Percentiles rank a stretch among this genome's conserved stretches.
Conservation (phyloP, 352 stramenopile species). For the Phytophthora nicotianae region DNA sequence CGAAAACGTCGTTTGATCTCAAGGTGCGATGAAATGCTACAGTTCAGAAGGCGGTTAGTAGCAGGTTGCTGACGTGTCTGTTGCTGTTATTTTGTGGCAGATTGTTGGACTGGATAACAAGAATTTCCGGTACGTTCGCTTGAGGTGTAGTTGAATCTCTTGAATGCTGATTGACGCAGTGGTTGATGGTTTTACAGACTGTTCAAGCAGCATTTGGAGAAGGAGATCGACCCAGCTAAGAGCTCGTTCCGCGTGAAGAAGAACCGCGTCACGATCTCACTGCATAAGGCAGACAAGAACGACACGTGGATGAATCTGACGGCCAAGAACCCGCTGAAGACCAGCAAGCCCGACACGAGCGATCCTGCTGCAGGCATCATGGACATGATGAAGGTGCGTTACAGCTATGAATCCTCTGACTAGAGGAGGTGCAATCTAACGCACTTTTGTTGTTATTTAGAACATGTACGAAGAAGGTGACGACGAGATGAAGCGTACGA, state of each 20-base stretch:
- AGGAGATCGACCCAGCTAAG: slow-evolving; percentile 79
- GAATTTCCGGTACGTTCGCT: slow-evolving; percentile 57
- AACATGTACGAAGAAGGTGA: slow-evolving; percentile 91
- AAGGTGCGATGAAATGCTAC: slow-evolving; percentile 45
- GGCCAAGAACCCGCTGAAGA: slow-evolving; percentile 77
- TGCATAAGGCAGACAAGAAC: slow-evolving; percentile 82
- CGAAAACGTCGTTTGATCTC: slow-evolving; percentile 83
- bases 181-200: slow-evolving; percentile 38
- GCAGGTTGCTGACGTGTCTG: neutral
- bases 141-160: neutral
- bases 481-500: slow-evolving; percentile 90
- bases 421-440: neutral
- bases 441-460: slow-evolving; percentile 24
- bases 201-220: slow-evolving; percentile 81
- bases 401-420: neutral
- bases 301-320: slow-evolving; percentile 84
- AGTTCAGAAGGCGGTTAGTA: neutral
- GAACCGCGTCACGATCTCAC: slow-evolving; percentile 81
- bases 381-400: slow-evolving; percentile 90
- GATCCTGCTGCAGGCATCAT: slow-evolving; percentile 87
- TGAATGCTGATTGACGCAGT: slow-evolving; percentile 5
- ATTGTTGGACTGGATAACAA: slow-evolving; percentile 73
- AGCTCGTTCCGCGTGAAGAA: slow-evolving; percentile 85
- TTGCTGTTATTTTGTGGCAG: slow-evolving; percentile 21
- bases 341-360: slow-evolving; percentile 46